Evolutionary conservation across 192 early-diverging fungal species (phyloP), one percentile per base, ranked within the genome.

Genomic region (Entomortierella lignicola): DNA sequence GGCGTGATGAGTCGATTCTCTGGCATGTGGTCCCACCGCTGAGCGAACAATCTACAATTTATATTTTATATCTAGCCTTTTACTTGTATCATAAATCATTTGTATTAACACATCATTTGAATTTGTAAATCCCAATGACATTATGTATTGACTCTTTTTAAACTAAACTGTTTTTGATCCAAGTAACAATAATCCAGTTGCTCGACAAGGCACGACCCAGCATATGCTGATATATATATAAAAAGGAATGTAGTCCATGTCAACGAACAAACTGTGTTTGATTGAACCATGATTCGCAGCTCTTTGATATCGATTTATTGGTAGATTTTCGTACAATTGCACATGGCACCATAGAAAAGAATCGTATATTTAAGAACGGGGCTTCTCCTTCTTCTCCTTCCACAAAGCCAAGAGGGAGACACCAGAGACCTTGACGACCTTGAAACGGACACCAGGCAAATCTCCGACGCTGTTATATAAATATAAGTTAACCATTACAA

Each of bases 301-400:
- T 47, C 44, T 47, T 37, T 47, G 20, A 47, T 61, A 50, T 61
- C 60, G 60, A 61, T 61, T 61, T 61, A 61, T 61, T 61, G 37
- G 18, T 25, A 32, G 29, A 50, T 61, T 47, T n/a, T 48, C 42
- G 60, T 61, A 41, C 48, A 64, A 26, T 20, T 54, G 31, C n/a
- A 64, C 26, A 32, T 2, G 13, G 18, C 43, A 48, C 43, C 42
- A 61, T 44, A 61, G 47, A 63, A 63, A 62, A 21, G 10, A 37
- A 56, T 32, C 41, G 37, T n/a, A 62, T 48, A 64, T 79, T 92
- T 95, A 95, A 80, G 94, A 92, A 80, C 97, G 91, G 75, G 96
- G 96, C 94, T 99, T 99, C 92, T 98, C 98, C 94, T 99, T 99
- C 96, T 99, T 99, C 89, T 99, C 98, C 92, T 98, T 99, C 91